phyloP scores from a whole-genome alignment of 2,329 filamentous ascomycete species.

The Rhytidhysteron rufulum region DNA sequence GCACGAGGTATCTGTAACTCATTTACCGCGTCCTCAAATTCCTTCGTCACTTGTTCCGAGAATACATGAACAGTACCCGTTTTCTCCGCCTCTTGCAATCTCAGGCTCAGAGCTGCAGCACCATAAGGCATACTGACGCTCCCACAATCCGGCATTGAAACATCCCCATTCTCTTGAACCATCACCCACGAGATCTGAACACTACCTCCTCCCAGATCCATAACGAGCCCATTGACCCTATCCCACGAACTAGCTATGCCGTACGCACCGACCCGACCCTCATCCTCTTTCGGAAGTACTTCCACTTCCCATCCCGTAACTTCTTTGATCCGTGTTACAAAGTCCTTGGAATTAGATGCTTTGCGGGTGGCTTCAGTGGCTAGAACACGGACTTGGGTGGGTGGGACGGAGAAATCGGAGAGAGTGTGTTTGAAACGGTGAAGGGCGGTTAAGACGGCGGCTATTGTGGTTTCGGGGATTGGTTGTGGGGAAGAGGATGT shows the following conservation, averaged over 20 bases:
- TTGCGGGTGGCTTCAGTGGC: slow-evolving; percentile 85
- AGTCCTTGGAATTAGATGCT: slow-evolving; percentile 65
- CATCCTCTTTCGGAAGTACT: slow-evolving; percentile 70
- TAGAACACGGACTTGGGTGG: slow-evolving; percentile 63
- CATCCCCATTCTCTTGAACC: slow-evolving; percentile 21
- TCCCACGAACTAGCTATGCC: slow-evolving; percentile 71
- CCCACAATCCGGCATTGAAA: slow-evolving; percentile 23
- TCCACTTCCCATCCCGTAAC: slow-evolving; percentile 63
- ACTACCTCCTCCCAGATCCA: slow-evolving; percentile 74
- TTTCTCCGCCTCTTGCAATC: slow-evolving; percentile 43
- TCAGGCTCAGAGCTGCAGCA: slow-evolving; percentile 59
- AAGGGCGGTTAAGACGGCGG: slow-evolving; percentile 59
- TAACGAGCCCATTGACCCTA: slow-evolving; percentile 66
- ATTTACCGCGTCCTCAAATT: slow-evolving; percentile 57
- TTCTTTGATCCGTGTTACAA: slow-evolving; percentile 59
- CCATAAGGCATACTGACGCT: slow-evolving; percentile 64
- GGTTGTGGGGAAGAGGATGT: slow-evolving; percentile 40
- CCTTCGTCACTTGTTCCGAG: slow-evolving; percentile 49
- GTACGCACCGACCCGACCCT: slow-evolving; percentile 75
- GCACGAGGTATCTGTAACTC: slow-evolving; percentile 51
- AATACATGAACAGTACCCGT: slow-evolving; percentile 29
- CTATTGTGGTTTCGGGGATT: slow-evolving; percentile 56
- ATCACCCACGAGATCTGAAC: slow-evolving; percentile 64
- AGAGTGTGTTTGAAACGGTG: slow-evolving; percentile 67
- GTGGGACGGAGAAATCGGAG: slow-evolving; percentile 60